A percentile compares a stretch with the other conserved stretches of the same genome.
Conservation (phyloP, 208 protist species). For the Porcisia deanei region DNA sequence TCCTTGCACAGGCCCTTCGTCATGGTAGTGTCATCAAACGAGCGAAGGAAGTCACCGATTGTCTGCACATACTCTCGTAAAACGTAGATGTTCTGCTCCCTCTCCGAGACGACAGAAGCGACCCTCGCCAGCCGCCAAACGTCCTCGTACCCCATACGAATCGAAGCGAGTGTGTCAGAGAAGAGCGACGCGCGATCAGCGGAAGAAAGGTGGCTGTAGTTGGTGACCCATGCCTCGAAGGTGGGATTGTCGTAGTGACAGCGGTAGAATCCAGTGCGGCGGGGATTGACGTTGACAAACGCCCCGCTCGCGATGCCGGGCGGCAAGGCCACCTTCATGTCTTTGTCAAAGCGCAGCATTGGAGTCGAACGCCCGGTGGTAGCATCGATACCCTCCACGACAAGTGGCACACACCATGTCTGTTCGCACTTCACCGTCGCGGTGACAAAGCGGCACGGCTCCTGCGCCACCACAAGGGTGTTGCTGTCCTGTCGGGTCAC, state of each 20-base stretch:
- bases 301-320: slow-evolving; percentile 24
- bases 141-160: slow-evolving; percentile 81
- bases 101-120: slow-evolving; percentile 33
- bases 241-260: slow-evolving; percentile 77
- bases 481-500: slow-evolving; percentile 33
- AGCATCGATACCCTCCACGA: slow-evolving; percentile 45
- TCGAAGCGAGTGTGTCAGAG: slow-evolving; percentile 67
- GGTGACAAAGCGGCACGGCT: slow-evolving; percentile 66
- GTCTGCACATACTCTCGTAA: slow-evolving; percentile 50
- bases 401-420: slow-evolving; percentile 75
- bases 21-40: slow-evolving; percentile 45
- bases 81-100: slow-evolving; percentile 56
- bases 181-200: slow-evolving; percentile 68
- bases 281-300: slow-evolving; percentile 72
- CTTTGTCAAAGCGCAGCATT: slow-evolving; percentile 51
- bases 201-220: slow-evolving; percentile 46
- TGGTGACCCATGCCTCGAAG: slow-evolving; percentile 51
- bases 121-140: slow-evolving; percentile 46
- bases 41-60: slow-evolving; percentile 39
- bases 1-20: slow-evolving; percentile 20
- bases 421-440: slow-evolving; percentile 24
- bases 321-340: slow-evolving; percentile 50
- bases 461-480: slow-evolving; percentile 34
- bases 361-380: slow-evolving; percentile 36
- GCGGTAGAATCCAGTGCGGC: slow-evolving; percentile 81